A percentile compares a stretch with the other conserved stretches of the same genome.
These are phyloP conservation scores for Amphirosellinia nigrospora DNA, from an alignment of 495 filamentous ascomycete species.

Conservation along the genomic window DNA sequence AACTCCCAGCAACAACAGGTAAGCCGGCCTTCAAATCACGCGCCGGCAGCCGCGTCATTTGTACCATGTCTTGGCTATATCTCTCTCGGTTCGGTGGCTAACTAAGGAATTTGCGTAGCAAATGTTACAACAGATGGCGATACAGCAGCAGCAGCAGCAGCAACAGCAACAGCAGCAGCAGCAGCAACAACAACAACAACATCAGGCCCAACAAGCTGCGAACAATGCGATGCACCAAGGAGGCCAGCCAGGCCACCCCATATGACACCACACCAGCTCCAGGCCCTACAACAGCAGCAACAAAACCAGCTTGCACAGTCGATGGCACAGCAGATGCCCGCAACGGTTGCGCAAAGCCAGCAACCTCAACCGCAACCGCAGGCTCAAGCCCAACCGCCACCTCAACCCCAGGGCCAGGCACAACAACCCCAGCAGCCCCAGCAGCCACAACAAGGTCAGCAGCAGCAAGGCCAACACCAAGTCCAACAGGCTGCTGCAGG, in stretches of 20 bases:
- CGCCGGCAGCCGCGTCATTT: neutral
- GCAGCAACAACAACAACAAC: slow-evolving; percentile 52
- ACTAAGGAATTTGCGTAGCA: slow-evolving; percentile 34
- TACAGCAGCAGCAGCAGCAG: slow-evolving; percentile 54
- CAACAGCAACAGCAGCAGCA: slow-evolving; percentile 47
- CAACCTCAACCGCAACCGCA: slow-evolving; percentile 43
- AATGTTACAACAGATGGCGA: slow-evolving; percentile 46
- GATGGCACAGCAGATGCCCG: slow-evolving; percentile 35
- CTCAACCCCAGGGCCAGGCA: slow-evolving; percentile 41
- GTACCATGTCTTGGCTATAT: slow-evolving; percentile 22
- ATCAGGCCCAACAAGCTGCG: slow-evolving; percentile 57
- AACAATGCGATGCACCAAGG: slow-evolving; percentile 51
- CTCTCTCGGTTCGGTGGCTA: neutral
- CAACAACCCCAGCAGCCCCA: slow-evolving; percentile 41
- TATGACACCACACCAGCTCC: slow-evolving; percentile 49
- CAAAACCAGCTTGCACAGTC: slow-evolving; percentile 37
- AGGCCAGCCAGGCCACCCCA: slow-evolving; percentile 52
- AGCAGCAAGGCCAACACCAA: slow-evolving; percentile 35
- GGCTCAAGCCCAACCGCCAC: slow-evolving; percentile 37
- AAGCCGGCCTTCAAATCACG: neutral
- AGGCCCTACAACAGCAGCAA: slow-evolving; percentile 42
- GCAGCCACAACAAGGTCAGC: slow-evolving; percentile 41
- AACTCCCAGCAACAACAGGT: slow-evolving; percentile 40
- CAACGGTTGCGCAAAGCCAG: slow-evolving; percentile 39
- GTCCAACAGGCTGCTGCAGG: slow-evolving; percentile 32